Evolutionary conservation across 1,284 basidiomycete genomes (phyloP), one percentile per base, ranked within the genome.

Genomic region (Rhodotorula sp.): DNA sequence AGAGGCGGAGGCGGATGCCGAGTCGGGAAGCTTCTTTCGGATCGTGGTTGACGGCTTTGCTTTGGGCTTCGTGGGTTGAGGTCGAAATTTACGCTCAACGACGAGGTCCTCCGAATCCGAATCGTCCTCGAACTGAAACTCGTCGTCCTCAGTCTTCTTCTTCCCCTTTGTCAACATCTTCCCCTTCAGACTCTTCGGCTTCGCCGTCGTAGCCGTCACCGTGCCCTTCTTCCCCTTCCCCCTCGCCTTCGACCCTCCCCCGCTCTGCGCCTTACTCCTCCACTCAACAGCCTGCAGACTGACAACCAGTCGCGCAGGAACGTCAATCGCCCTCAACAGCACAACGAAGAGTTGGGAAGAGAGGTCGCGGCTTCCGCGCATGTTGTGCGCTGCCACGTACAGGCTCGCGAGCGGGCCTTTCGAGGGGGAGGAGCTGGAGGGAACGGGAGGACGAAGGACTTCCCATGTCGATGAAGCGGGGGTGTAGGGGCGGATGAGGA

Each of bases 291-390:
- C 89, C 80, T 99, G 95, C 51, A 98, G 80, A 76, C 92, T 95
- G 69, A 90, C 88, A 22, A 98, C 90, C 51, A 99, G 83, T 34
- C 96, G 84, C 3, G 92, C 86, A 0, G 94, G 94, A 28, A 99
- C 88, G 20, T 89, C 89, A 15, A 97, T 84, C 7, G 89, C 90
- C 24, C 96, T 85, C 78, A 93, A 94, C 0, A 97, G 83, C 0
- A 91, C 87, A 16, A 93, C 95, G 78, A 98, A 98, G 10, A 99
- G 85, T 77, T 95, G 92, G 0, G 92, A 90, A 69, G 90, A 91
- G 50, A 88, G 87, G 80, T 99, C 95, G 69, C 92, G 84, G 28
- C 89, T 91, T 5, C 94, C 96, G 65, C 83, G 84, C 67, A 86
- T 85, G 83, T 89, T 88, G 18, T 63, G 30, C 30, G 64, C 69